Evolutionary conservation across 257 asterid species (phyloP), one percentile per base, ranked within the genome.

Genomic region (Solanum appendiculatum): DNA sequence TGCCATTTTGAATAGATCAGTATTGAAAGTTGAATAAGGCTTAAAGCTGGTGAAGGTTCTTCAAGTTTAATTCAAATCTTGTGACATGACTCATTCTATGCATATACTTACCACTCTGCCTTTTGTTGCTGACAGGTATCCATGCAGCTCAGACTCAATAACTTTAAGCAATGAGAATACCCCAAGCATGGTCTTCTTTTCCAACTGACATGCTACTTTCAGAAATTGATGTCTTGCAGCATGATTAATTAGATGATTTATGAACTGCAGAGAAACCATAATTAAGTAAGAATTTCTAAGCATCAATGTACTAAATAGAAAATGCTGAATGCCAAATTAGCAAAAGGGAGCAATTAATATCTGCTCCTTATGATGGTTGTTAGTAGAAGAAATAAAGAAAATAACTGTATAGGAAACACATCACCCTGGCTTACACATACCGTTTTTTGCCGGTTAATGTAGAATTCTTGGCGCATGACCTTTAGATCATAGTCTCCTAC

Each of bases 381-480:
- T 48, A 81, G 68, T 48, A 16, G 85, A 81, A 81, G 44, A 48
- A 81, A 31, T 81, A 29, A 31, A 31, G 31, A 80, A 29, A 29
- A 48, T 1, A 81, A 16, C 83, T 16, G 64, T 27, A 44, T 44
- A 78, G 56, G 84, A 44, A 48, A 81, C 7, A 18, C 85, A 29
- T 48, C 85, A 81, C 68, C 16, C 27, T 29, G 31, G 77, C 86
- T 85, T 86, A 90, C 85, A 75, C 98, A 46, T 94, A 97, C 99
- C 95, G 40, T 89, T 89, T 95, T 97, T 90, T 97, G 99, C 84
- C 95, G 94, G 93, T 92, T 93, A 73, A 97, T 97, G 88, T 95
- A 97, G 89, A 93, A 93, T 91, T 97, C 99, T 88, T 97, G 99
- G 66, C 99, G 98, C 99, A 95, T 97, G 93, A 97, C 99, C 92